A percentile compares a stretch with the other conserved stretches of the same genome.
Evolutionary conservation across 208 protist species (phyloP).

Genomic region (Acanthamoeba sp.): DNA sequence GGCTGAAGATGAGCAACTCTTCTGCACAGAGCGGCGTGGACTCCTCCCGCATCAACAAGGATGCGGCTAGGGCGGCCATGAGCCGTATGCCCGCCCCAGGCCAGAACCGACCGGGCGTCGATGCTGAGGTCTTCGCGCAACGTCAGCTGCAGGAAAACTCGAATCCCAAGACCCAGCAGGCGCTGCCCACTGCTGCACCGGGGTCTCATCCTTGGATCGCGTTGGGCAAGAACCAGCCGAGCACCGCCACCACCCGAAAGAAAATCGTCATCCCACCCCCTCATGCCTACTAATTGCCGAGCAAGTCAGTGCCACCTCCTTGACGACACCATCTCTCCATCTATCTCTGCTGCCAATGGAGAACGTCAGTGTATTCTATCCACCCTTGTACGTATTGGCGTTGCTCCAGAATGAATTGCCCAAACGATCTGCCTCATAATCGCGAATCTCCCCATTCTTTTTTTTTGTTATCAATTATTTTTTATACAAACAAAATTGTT

Average conservation of each 20-base stretch:
- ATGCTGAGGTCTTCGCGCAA: conserved; percentile 10
- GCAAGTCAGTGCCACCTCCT: background rate
- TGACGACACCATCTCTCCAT: background rate
- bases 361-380: background rate
- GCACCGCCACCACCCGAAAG: background rate
- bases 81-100: conserved; percentile 24
- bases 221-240: background rate
- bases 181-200: background rate
- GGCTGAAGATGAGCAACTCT: background rate
- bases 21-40: conserved; percentile 1
- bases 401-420: background rate
- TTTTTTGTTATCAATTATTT: background rate
- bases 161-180: conserved; percentile 32
- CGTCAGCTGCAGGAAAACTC: conserved; percentile 29
- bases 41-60: conserved; percentile 24
- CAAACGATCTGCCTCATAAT: background rate
- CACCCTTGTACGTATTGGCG: conserved; percentile 1
- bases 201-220: conserved; percentile 22
- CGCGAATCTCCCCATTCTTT: background rate
- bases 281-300: background rate
- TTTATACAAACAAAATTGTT: background rate
- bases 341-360: background rate
- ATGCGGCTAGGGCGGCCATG: background rate
- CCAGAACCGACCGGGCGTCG: background rate
- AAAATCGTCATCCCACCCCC: conserved; percentile 41